Evolutionary conservation across 1,139 yeast genomes (phyloP).

Genomic region (Pichia sp.): DNA sequence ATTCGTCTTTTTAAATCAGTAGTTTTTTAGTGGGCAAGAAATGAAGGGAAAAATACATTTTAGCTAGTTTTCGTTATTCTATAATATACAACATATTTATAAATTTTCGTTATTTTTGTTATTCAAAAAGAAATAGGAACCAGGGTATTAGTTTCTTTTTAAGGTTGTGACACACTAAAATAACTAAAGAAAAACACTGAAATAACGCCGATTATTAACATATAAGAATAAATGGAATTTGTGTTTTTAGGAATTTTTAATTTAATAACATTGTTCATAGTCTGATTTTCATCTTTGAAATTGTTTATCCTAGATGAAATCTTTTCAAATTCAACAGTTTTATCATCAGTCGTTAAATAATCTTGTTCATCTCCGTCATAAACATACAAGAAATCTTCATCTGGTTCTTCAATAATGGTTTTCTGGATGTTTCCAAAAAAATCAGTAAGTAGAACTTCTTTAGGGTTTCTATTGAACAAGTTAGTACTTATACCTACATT

Average conservation of each 20-base stretch:
- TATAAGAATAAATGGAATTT: slow-evolving; percentile 2
- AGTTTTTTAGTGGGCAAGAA: background rate
- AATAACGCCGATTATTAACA: background rate
- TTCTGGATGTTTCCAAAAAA: slow-evolving; percentile 93
- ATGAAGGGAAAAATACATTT: background rate
- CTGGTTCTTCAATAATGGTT: slow-evolving; percentile 51
- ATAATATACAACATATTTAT: background rate
- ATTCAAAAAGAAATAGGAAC: background rate
- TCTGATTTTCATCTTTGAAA: background rate
- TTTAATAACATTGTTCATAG: slow-evolving; percentile 5
- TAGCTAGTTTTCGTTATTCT: no score
- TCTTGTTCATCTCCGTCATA: slow-evolving; percentile 11
- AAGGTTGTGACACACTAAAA: background rate
- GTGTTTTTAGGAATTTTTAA: background rate
- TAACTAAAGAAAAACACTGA: slow-evolving; percentile 2
- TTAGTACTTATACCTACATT: slow-evolving; percentile 89
- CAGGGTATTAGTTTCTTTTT: background rate
- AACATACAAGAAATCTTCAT: slow-evolving; percentile 10
- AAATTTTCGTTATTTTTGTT: background rate
- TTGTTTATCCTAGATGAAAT: background rate
- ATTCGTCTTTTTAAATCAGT: slow-evolving; percentile 17
- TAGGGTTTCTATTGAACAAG: slow-evolving; percentile 59
- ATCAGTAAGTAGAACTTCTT: slow-evolving; percentile 77
- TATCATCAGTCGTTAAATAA: background rate
- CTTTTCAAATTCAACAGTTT: background rate